Evolutionary conservation across 2,329 filamentous ascomycete genomes (phyloP), one percentile per base, ranked within the genome.

Genomic region (Neopestalotiopsis clavispora): DNA sequence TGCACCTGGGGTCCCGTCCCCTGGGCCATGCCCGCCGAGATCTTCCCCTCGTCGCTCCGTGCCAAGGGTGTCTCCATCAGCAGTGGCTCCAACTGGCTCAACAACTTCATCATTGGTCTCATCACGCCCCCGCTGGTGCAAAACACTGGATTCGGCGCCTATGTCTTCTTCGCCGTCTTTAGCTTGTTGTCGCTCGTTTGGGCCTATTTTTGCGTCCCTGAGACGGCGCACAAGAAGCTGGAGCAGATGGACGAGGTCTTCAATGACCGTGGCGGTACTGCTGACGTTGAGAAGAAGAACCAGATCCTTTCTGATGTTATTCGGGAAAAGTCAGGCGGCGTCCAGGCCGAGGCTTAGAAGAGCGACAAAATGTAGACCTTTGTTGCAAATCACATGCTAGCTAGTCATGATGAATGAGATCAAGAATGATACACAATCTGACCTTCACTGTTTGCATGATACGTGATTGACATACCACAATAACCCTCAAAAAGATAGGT

Each of bases 21-120:
- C 1, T 86, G 82, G 84, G 81, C 79, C 4, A 77, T 85, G 74
- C 77, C 84, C 0, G 75, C 83, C 10, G 90, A 92, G 74, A 87
- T 92, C 7, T 92, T 91, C 75, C 87, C 90, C 0, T 85, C 84
- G 0, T 86, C 85, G 2, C 80, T 90, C 1, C 82, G 90, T n/a
- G 88, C 89, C 1, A 91, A 92, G 76, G 90, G 90, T 30, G 87
- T 90, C 3, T 86, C 89, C 0, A 79, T 90, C 17, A 85, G 85
- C 0, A 89, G 87, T 0, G 87, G 84, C 69, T 85, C 84, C 1
- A 90, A 88, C 74, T 92, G 89, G 82, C 74, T 90, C 2, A 88
- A 86, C 75, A 90, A 91, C 75, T 91, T 91, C 71, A 85, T 89
- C 63, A 87, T 90, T 34, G 62, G 64, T 12, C 78, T 90, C 13